Conservation (phyloP, 2,329 filamentous ascomycete genomes). For the Fusarium tupiense region DNA sequence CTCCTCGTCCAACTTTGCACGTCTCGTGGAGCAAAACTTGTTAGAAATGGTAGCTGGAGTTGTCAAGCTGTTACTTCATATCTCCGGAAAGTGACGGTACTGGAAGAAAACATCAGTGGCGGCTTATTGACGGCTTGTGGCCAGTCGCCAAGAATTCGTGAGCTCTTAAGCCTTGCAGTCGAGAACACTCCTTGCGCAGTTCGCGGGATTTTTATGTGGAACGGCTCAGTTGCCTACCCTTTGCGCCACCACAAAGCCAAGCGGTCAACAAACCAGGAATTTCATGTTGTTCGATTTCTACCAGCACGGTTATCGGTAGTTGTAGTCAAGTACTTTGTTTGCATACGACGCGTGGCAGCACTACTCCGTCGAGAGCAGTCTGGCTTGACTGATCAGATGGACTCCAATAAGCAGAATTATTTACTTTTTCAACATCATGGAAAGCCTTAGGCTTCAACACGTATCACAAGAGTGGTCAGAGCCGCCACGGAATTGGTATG, state of each 20-base stretch:
- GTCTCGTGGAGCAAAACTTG: neutral
- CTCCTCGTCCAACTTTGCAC: neutral
- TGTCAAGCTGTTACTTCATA: neutral
- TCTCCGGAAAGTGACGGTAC: neutral
- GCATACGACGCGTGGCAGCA: neutral
- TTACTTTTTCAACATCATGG: too few relatives aligned
- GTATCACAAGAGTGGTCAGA: too few relatives aligned
- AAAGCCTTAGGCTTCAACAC: too few relatives aligned
- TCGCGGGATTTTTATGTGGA: neutral
- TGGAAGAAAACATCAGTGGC: neutral
- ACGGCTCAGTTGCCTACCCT: neutral
- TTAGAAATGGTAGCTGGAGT: neutral
- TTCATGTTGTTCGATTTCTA: neutral
- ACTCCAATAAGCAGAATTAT: too few relatives aligned
- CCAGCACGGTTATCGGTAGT: neutral
- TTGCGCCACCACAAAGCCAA: neutral
- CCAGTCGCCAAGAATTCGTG: neutral
- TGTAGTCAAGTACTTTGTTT: neutral
- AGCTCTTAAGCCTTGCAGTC: neutral
- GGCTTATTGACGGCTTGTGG: neutral
- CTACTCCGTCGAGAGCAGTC: neutral
- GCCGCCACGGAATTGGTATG: too few relatives aligned
- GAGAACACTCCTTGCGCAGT: neutral
- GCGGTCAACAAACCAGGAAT: neutral
- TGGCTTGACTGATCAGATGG: neutral